Evolutionary conservation across 2,329 filamentous ascomycete genomes (phyloP).

Genomic region (Onygenales sp.): DNA sequence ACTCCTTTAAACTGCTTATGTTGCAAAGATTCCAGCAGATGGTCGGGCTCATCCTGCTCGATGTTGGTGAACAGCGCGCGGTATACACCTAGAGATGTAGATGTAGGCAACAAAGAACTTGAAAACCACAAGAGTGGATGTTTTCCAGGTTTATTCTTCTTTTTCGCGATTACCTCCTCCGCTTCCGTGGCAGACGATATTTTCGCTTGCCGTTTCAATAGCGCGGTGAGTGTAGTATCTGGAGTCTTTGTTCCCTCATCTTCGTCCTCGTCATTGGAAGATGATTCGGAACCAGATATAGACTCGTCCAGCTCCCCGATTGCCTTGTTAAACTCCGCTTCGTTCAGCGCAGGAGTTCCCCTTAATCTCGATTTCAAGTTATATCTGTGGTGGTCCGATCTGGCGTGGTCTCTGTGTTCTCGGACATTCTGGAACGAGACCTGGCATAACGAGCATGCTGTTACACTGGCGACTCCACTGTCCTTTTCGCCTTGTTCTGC

Average conservation of each 20-base stretch:
- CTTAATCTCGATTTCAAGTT: constrained; percentile 88
- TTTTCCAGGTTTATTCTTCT: constrained; percentile 51
- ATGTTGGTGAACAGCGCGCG: constrained; percentile 64
- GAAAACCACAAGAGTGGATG: constrained; percentile 78
- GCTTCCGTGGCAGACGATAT: constrained; percentile 46
- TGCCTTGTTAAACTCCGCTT: constrained; percentile 77
- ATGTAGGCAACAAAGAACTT: constrained; percentile 63
- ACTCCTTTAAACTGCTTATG: constrained; percentile 67
- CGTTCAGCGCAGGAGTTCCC: constrained; percentile 60
- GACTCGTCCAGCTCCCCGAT: constrained; percentile 85
- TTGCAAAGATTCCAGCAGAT: constrained; percentile 58
- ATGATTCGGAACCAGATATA: constrained; percentile 65
- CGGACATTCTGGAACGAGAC: constrained; percentile 61
- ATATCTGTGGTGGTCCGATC: constrained; percentile 86
- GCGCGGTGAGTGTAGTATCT: constrained; percentile 54
- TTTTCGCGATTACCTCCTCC: constrained; percentile 39
- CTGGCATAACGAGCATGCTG: constrained; percentile 71
- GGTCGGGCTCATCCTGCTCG: constrained; percentile 57
- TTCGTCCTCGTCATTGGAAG: constrained; percentile 55
- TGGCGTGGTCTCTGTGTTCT: constrained; percentile 77
- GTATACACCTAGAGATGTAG: constrained; percentile 79
- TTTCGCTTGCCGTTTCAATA: constrained; percentile 76
- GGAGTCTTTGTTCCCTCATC: constrained; percentile 35
- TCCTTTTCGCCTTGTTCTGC: constrained; percentile 28
- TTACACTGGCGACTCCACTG: constrained; percentile 44